These are phyloP conservation scores for Larix sibirica DNA, from an alignment of 83 land plant species.

Conservation along the genomic window DNA sequence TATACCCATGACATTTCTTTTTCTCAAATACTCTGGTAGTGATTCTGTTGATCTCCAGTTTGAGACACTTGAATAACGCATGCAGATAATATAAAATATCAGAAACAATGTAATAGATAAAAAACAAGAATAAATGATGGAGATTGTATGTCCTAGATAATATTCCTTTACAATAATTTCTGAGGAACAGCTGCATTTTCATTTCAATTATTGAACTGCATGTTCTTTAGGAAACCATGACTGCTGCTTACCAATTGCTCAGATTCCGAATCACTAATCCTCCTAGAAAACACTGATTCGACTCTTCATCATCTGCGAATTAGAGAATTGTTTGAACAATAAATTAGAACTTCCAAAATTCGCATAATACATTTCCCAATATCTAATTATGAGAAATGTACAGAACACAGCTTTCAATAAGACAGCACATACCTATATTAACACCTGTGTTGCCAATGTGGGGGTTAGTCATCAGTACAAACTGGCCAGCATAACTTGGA, in stretches of 20 bases:
- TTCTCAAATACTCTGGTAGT: conserved; percentile 74
- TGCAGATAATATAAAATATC: conserved; percentile 8
- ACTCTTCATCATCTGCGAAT: conserved; percentile 87
- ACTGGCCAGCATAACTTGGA: conserved; percentile 99
- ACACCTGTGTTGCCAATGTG: conserved; percentile 98
- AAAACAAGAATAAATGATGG: too few relatives aligned
- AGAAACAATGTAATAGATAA: background rate
- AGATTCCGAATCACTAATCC: conserved; percentile 83
- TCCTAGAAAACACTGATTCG: conserved; percentile 76
- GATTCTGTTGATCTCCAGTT: conserved; percentile 86
- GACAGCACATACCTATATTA: conserved; percentile 66
- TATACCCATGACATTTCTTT: conserved; percentile 95
- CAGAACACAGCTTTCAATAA: background rate
- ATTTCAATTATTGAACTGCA: background rate
- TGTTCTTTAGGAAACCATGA: background rate
- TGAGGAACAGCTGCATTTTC: background rate
- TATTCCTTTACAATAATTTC: background rate
- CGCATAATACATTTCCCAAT: background rate
- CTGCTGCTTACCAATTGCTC: conserved; percentile 58
- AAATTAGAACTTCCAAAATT: background rate
- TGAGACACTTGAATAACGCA: conserved; percentile 60
- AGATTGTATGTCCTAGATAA: background rate
- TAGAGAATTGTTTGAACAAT: conserved; percentile 4
- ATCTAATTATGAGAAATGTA: background rate
- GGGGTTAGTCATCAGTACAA: conserved; percentile 97